These are phyloP conservation scores for Solanum tacnaense DNA, from an alignment of 257 asterid species.

Conservation along the genomic window DNA sequence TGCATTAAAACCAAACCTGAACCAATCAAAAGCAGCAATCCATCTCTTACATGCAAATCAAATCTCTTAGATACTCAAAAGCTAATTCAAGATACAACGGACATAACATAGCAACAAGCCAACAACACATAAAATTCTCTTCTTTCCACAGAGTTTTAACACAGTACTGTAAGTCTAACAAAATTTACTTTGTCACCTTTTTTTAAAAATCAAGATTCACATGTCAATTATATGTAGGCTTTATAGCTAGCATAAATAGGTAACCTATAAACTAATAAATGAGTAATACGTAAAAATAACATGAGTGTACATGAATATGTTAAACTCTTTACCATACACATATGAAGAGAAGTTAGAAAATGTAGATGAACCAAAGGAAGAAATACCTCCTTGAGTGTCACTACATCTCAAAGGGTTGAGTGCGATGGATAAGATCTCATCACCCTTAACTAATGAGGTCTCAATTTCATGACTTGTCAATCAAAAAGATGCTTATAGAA, in stretches of 20 bases:
- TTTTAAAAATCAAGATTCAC: neutral
- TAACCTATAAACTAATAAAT: neutral
- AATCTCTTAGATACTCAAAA: neutral
- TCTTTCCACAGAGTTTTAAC: neutral
- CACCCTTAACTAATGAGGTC: neutral
- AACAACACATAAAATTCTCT: neutral
- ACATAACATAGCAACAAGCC: neutral
- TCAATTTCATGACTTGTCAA: neutral
- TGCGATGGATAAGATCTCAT: neutral
- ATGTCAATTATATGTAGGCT: neutral
- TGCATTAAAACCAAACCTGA: slow-evolving; percentile 7
- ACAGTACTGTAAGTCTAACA: neutral
- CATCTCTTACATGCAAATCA: slow-evolving; percentile 16
- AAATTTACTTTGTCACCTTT: neutral
- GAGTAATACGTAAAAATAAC: neutral
- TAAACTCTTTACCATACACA: neutral
- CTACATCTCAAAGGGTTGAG: neutral
- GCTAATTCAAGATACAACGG: neutral
- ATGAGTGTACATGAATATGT: neutral
- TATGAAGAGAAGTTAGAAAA: slow-evolving; percentile 3
- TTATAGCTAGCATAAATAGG: neutral
- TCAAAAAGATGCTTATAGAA: too few relatives aligned
- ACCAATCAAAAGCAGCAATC: slow-evolving; percentile 16
- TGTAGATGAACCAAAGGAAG: slow-evolving; percentile 25
- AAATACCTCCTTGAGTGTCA: slow-evolving; percentile 1